Percentiles rank a stretch among this genome's conserved stretches.
Evolutionary conservation across 768 basidiomycete genomes (phyloP).

Genomic region (Rhizopogon sp.): DNA sequence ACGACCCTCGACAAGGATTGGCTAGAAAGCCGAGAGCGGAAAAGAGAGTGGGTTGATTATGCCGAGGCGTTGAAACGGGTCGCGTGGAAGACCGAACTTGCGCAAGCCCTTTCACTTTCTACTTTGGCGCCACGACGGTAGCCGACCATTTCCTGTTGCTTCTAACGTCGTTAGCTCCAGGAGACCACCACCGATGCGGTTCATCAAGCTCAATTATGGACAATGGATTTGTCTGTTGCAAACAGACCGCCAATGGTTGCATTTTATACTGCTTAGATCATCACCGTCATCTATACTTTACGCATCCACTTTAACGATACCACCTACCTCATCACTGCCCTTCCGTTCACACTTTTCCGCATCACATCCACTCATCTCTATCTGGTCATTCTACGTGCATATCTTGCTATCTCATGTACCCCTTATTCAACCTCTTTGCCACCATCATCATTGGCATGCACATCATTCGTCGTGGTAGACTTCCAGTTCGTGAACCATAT

Average conservation of each 20-base stretch:
- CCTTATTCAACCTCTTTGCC: constrained; percentile 12
- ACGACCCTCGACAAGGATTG: constrained; percentile 70
- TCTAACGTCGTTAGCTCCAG: neutral
- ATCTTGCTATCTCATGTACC: constrained; percentile 27
- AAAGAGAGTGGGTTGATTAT: constrained; percentile 86
- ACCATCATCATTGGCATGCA: neutral
- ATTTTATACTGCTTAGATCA: constrained; percentile 10
- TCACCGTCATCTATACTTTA: constrained; percentile 23
- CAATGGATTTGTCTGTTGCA: constrained; percentile 2
- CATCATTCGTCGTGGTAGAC: constrained; percentile 1
- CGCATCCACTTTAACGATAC: constrained; percentile 23
- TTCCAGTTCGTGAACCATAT: constrained; percentile 5
- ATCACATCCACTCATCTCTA: constrained; percentile 9
- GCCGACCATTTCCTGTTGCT: constrained; percentile 3
- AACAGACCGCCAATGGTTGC: constrained; percentile 12
- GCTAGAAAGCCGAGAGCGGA: constrained; percentile 76
- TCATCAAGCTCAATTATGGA: constrained; percentile 1
- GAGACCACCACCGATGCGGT: constrained; percentile 8
- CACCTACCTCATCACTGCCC: constrained; percentile 9
- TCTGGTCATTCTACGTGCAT: constrained; percentile 20
- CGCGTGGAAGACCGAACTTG: constrained; percentile 83
- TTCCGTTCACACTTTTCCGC: constrained; percentile 9
- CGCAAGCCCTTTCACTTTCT: constrained; percentile 67
- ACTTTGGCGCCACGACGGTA: constrained; percentile 60
- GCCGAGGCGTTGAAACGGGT: constrained; percentile 71